These are phyloP conservation scores for Angomonas ambiguus DNA, from an alignment of 208 protist species.

Conservation along the genomic window DNA sequence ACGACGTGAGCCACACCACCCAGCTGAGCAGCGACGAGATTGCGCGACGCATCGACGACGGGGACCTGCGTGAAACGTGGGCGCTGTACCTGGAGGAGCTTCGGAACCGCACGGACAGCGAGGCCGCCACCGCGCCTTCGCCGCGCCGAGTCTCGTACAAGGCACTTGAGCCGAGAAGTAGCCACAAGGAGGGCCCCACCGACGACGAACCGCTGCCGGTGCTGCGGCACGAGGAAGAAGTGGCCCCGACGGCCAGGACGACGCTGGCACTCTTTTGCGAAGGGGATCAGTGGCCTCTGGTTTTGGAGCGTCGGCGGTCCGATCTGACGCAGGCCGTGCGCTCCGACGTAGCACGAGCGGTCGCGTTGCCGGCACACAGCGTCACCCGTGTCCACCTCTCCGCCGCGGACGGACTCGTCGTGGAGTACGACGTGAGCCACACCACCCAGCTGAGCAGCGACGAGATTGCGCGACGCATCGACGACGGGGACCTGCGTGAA, in stretches of 20 bases:
- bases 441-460: not conserved
- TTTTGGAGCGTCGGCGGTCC: not conserved
- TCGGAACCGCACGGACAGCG: not conserved
- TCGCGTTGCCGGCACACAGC: not conserved
- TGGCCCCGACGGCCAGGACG: not conserved
- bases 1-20: not conserved
- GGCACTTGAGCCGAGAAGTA: not conserved
- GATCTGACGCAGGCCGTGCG: not conserved
- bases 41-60: not conserved
- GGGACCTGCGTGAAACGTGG: not conserved
- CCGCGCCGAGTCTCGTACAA: not conserved
- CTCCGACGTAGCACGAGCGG: not conserved
- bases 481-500: not conserved
- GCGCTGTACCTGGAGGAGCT: not conserved
- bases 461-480: not conserved
- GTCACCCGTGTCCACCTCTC: not conserved
- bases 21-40: not conserved
- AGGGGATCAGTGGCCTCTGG: not conserved
- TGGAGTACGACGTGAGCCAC: not conserved
- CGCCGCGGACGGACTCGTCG: not conserved
- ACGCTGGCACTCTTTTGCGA: not conserved
- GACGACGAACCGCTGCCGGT: not conserved
- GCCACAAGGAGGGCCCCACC: not conserved
- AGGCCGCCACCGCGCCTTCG: not conserved
- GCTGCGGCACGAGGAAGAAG: not conserved